Conservation (phyloP, 176 grass and related monocot genomes). For the Cenchrus americanus region DNA sequence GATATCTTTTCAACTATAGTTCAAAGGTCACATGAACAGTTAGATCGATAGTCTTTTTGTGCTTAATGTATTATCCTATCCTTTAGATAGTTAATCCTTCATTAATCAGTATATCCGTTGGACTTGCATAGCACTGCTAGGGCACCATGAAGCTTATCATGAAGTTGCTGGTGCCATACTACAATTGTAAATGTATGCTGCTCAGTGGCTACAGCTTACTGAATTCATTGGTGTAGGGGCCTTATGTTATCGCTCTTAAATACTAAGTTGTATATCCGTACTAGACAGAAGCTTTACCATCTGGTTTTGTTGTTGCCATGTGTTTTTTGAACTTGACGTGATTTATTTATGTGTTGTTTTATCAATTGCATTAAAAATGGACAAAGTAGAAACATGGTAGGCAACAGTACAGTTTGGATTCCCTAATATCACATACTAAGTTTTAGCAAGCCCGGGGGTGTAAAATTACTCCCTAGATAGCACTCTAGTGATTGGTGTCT, state of each 20-base stretch:
- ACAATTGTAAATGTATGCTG: slow-evolving; percentile 4
- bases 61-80: not conserved
- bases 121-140: slow-evolving; percentile 3
- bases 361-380: not conserved
- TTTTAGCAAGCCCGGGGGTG: not conserved
- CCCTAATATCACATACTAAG: not conserved
- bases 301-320: not conserved
- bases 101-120: not conserved
- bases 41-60: not conserved
- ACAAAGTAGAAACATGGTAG: slow-evolving; percentile 5
- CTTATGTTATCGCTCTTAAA: not conserved
- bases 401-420: slow-evolving; percentile 18
- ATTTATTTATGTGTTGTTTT: slow-evolving; percentile 2
- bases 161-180: not conserved
- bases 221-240: not conserved
- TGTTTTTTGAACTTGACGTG: not conserved
- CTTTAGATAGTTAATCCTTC: not conserved
- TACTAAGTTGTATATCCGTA: not conserved
- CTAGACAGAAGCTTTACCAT: not conserved
- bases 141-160: not conserved
- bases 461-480: not conserved
- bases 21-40: not conserved
- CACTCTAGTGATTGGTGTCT: not conserved
- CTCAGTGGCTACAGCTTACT: not conserved
- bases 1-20: not conserved